These are phyloP conservation scores for Trichoderma cornu-damae DNA, from an alignment of 2,329 filamentous ascomycete genomes.

Conservation along the genomic window DNA sequence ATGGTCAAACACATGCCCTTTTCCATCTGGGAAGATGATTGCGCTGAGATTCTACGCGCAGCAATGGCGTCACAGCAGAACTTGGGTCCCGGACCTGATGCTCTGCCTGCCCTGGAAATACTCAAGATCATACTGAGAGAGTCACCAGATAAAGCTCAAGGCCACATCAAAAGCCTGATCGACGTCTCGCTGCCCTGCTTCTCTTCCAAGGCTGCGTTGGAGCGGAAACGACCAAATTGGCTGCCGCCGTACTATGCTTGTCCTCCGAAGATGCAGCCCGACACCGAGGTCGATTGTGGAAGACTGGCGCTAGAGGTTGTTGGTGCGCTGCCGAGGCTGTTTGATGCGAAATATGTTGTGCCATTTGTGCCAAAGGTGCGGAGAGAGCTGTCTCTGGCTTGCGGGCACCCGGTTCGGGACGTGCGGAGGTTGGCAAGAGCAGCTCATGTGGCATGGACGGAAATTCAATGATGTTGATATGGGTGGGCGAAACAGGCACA, in stretches of 20 bases:
- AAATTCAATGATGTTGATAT: constrained; percentile 27
- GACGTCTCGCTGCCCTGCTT: constrained; percentile 41
- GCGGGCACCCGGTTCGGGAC: constrained; percentile 50
- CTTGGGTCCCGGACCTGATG: constrained; percentile 40
- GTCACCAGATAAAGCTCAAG: constrained; percentile 42
- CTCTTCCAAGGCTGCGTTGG: constrained; percentile 28
- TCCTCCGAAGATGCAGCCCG: constrained; percentile 17
- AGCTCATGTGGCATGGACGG: constrained; percentile 48
- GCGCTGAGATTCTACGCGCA: constrained; percentile 43
- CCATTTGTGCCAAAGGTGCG: constrained; percentile 42
- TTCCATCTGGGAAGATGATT: constrained; percentile 48
- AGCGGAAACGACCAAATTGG: constrained; percentile 28
- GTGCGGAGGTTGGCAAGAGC: constrained; percentile 46
- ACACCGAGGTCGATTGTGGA: constrained; percentile 37
- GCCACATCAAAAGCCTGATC: constrained; percentile 47
- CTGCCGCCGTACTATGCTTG: constrained; percentile 29
- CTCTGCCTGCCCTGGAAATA: constrained; percentile 44
- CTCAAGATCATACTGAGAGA: constrained; percentile 45
- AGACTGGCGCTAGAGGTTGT: constrained; percentile 46
- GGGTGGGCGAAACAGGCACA: not conserved
- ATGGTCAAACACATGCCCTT: constrained; percentile 47
- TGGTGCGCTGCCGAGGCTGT: constrained; percentile 42
- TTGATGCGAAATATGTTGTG: constrained; percentile 44
- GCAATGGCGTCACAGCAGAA: constrained; percentile 45
- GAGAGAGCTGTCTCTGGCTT: constrained; percentile 45